Percentiles rank a stretch among this genome's conserved stretches.
These are phyloP conservation scores for Yarrowia deformans DNA, from an alignment of 805 yeast species.

Conservation along the genomic window DNA sequence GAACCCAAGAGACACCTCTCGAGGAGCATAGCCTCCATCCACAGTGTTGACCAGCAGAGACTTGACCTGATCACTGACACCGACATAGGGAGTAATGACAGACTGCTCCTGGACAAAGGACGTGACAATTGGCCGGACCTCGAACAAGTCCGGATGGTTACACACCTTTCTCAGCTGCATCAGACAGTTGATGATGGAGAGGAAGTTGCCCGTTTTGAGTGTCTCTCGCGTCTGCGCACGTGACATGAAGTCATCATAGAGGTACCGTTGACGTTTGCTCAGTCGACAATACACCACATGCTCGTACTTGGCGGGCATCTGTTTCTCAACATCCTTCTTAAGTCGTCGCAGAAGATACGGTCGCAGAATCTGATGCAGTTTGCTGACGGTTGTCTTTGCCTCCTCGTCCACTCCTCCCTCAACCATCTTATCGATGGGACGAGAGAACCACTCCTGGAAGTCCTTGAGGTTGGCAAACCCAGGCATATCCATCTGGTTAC, in stretches of 20 bases:
- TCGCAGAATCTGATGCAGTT: slow-evolving; percentile 90
- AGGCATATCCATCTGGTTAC: slow-evolving; percentile 68
- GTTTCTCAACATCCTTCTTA: slow-evolving; percentile 96
- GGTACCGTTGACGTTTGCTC: slow-evolving; percentile 87
- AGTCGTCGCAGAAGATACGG: slow-evolving; percentile 91
- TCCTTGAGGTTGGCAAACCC: slow-evolving; percentile 97
- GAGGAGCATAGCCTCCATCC: slow-evolving; percentile 45
- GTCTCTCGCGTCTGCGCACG: slow-evolving; percentile 95
- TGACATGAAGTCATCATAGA: slow-evolving; percentile 97
- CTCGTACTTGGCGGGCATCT: slow-evolving; percentile 98
- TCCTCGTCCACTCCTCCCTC: slow-evolving; percentile 74
- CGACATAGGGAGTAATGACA: slow-evolving; percentile 60
- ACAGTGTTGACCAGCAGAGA: slow-evolving; percentile 47
- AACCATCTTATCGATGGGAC: slow-evolving; percentile 90
- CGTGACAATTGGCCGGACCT: slow-evolving; percentile 91
- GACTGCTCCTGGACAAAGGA: slow-evolving; percentile 79
- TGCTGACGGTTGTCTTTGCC: slow-evolving; percentile 81
- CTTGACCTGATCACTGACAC: slow-evolving; percentile 54
- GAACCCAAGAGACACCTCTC: slow-evolving; percentile 58
- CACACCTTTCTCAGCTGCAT: slow-evolving; percentile 98
- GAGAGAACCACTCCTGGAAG: slow-evolving; percentile 98
- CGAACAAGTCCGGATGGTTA: slow-evolving; percentile 95
- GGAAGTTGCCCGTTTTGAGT: slow-evolving; percentile 89
- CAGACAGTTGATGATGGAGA: slow-evolving; percentile 93
- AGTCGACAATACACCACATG: slow-evolving; percentile 91